These are phyloP conservation scores for Talaromyces trachyspermus DNA, from an alignment of 495 filamentous ascomycete species.

Conservation along the genomic window DNA sequence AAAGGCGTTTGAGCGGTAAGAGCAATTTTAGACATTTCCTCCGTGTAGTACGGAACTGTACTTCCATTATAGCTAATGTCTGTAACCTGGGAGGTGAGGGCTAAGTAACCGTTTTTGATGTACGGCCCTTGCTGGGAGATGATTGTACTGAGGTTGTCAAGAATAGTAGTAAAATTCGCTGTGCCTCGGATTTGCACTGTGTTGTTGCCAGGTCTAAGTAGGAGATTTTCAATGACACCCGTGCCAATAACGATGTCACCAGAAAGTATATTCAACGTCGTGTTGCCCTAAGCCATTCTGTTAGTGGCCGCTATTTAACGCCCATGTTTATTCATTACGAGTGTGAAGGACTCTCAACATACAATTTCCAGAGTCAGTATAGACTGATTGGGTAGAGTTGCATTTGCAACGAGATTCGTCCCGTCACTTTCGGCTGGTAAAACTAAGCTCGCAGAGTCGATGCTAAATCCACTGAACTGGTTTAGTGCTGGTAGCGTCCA, in stretches of 20 bases:
- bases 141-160: constrained; percentile 22
- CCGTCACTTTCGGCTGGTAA: constrained; percentile 32
- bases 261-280: constrained; percentile 35
- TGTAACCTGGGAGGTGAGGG: constrained; percentile 24
- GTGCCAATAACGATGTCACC: constrained; percentile 32
- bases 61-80: constrained; percentile 27
- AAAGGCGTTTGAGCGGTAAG: constrained; percentile 27
- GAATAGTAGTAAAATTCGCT: constrained; percentile 18
- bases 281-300: constrained; percentile 24
- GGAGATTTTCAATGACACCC: constrained; percentile 30
- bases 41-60: constrained; percentile 32
- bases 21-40: constrained; percentile 28
- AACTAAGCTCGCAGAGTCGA: constrained; percentile 31
- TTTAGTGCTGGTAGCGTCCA: constrained; percentile 24
- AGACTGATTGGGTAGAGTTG: constrained; percentile 39
- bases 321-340: background rate
- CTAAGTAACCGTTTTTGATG: constrained; percentile 25
- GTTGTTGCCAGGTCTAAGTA: constrained; percentile 40
- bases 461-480: constrained; percentile 34
- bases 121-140: constrained; percentile 22
- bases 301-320: background rate
- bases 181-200: constrained; percentile 27
- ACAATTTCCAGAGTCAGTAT: constrained; percentile 37
- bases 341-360: constrained; percentile 1
- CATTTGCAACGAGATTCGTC: constrained; percentile 19